These are phyloP conservation scores for Leucogyrophana mollusca DNA, from an alignment of 768 basidiomycete genomes.

Conservation along the genomic window DNA sequence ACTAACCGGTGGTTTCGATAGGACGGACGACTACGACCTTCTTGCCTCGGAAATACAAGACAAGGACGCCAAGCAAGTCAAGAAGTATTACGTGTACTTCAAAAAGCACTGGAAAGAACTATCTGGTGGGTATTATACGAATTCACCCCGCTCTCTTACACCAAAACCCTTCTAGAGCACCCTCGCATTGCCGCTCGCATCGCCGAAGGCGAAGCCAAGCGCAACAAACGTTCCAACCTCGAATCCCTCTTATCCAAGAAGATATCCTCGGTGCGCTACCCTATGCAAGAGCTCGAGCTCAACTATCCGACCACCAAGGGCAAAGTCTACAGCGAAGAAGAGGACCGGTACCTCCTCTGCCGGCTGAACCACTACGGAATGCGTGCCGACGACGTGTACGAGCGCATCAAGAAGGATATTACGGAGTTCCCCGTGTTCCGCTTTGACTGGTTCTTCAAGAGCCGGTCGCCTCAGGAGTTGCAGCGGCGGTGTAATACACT, in stretches of 20 bases:
- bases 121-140: constrained; percentile 52
- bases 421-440: constrained; percentile 95
- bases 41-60: constrained; percentile 85
- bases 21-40: constrained; percentile 62
- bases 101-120: constrained; percentile 88
- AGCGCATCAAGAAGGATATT: constrained; percentile 94
- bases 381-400: constrained; percentile 86
- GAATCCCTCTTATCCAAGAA: constrained; percentile 79
- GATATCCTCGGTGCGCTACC: constrained; percentile 79
- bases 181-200: constrained; percentile 83
- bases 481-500: constrained; percentile 86
- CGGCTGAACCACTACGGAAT: constrained; percentile 89
- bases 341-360: constrained; percentile 92
- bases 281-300: constrained; percentile 96
- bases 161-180: constrained; percentile 48
- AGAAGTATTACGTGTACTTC: constrained; percentile 79
- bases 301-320: constrained; percentile 96
- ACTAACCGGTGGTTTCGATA: too few relatives aligned
- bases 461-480: constrained; percentile 85
- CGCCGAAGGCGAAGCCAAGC: constrained; percentile 84
- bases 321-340: constrained; percentile 95
- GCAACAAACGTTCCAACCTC: constrained; percentile 80
- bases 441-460: constrained; percentile 99
- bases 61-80: constrained; percentile 77
- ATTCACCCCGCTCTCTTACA: neutral